phyloP scores from a whole-genome alignment of 2,329 filamentous ascomycete genomes.

The Purpureocillium takamizusanense region DNA sequence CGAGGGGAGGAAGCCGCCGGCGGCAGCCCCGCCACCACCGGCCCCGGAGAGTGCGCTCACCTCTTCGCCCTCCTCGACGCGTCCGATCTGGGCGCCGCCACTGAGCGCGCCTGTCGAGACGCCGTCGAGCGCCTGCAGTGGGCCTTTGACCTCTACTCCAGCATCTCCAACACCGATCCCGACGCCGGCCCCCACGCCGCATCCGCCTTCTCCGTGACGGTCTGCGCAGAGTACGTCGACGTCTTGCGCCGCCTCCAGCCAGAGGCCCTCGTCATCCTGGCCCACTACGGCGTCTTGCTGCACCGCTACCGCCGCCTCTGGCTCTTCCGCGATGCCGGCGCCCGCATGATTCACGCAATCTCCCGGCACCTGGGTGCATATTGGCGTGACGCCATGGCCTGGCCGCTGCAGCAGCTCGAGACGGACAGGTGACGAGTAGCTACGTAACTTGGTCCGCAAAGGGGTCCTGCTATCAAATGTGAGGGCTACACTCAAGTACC shows the following conservation, averaged over 20 bases:
- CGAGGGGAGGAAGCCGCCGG: not conserved
- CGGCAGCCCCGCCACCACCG: conserved; percentile 1
- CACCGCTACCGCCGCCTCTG: conserved; percentile 29
- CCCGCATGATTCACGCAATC: conserved; percentile 20
- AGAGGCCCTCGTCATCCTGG: conserved; percentile 36
- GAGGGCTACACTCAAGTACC: no score
- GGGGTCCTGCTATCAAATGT: no score
- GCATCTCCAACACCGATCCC: conserved; percentile 14
- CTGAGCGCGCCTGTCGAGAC: conserved; percentile 18
- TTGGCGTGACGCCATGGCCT: conserved; percentile 22
- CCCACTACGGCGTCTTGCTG: conserved; percentile 40
- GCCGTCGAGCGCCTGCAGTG: conserved; percentile 21
- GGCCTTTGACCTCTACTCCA: conserved; percentile 22
- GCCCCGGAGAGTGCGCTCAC: conserved; percentile 13
- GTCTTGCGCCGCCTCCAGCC: conserved; percentile 24
- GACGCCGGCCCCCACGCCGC: conserved; percentile 18
- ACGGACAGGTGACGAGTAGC: not conserved
- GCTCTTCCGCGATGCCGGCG: conserved; percentile 26
- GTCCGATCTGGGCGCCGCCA: conserved; percentile 18
- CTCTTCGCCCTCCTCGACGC: conserved; percentile 19
- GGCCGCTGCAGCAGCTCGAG: conserved; percentile 21
- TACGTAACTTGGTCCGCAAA: no score
- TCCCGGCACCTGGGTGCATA: conserved; percentile 21
- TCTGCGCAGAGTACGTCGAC: conserved; percentile 23
- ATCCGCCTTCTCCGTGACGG: conserved; percentile 21